phyloP scores from a whole-genome alignment of 345 rosid species.

The Citrus reticulata region DNA sequence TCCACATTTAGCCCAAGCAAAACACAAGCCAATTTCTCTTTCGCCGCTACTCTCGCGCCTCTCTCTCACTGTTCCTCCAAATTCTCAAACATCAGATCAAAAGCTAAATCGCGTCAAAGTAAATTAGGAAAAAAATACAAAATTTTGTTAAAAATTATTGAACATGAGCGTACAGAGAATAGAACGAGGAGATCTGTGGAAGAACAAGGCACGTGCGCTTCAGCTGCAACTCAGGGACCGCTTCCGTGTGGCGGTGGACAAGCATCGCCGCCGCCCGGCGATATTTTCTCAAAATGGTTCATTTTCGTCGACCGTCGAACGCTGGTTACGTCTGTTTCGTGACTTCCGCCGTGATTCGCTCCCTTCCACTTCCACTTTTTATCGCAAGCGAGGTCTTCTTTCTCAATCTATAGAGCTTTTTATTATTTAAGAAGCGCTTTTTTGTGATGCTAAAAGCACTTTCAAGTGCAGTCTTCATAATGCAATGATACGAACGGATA shows the following conservation, averaged over 20 bases:
- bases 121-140: neutral
- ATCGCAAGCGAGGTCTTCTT: constrained; percentile 67
- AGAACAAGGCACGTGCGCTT: constrained; percentile 53
- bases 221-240: constrained; percentile 76
- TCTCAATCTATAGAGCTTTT: neutral
- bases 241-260: constrained; percentile 73
- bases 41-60: neutral
- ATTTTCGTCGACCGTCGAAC: constrained; percentile 64
- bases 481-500: neutral
- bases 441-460: neutral
- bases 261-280: constrained; percentile 31
- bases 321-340: constrained; percentile 56
- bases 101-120: neutral
- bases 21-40: neutral
- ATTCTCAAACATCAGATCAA: neutral
- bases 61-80: neutral
- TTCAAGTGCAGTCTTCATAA: neutral
- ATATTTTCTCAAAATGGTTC: constrained; percentile 42
- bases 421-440: neutral
- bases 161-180: constrained; percentile 52
- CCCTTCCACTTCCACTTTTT: constrained; percentile 69
- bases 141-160: neutral
- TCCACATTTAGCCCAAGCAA: neutral
- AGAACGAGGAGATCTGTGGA: constrained; percentile 80
- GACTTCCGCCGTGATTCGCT: constrained; percentile 78